Evolutionary conservation across 495 filamentous ascomycete species (phyloP), one percentile per base, ranked within the genome.

Genomic region (Pseudomonodictys pantanalensis): DNA sequence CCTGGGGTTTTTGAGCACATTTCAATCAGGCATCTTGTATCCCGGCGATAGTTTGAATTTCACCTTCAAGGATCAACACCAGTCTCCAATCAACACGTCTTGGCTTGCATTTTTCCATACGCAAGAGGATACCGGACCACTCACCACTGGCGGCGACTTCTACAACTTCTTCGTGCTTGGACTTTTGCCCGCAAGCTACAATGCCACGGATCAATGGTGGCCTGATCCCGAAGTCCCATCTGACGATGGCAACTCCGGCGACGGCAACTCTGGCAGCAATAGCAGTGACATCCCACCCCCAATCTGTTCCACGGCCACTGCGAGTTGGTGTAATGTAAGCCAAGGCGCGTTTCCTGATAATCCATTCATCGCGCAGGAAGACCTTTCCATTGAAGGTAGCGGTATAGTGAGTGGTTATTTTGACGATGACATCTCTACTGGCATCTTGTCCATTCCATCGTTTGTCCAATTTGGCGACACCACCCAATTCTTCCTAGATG

Each of bases 401-500:
- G 62, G 56, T 18, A 15, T 72, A 1, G 63, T 79, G 11, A 71
- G 71, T 0, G 75, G 76, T 0, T 79, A 77, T 49, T 71, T 67
- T 55, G 68, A 73, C 0, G 60, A 73, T 29, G 52, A 73, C n/a
- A 64, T 69, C 10, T 66, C 58, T 0, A 67, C 72, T 0, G 78
- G 69, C 9, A 76, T 85, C 3, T 73, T 85, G 20, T 77, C 76
- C 44, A 75, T 83, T 43, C 78, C 78, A 1, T 77, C 56, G 56
- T 83, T 83, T 49, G 56, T 72, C 18, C 67, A 70, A 25, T 64
- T 57, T 28, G 62, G 49, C n/a, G 65, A 71, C 3, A 67, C 64
- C 33, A 68, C 71, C 28, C 44, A 56, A 4, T 67, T 71, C 12
- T 81, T 80, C 62, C 66, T 62, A 5, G 38, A 59, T 10, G 65